Evolutionary conservation across 2,329 filamentous ascomycete species (phyloP), one percentile per base, ranked within the genome.

Genomic region (Monosporascus sp.): DNA sequence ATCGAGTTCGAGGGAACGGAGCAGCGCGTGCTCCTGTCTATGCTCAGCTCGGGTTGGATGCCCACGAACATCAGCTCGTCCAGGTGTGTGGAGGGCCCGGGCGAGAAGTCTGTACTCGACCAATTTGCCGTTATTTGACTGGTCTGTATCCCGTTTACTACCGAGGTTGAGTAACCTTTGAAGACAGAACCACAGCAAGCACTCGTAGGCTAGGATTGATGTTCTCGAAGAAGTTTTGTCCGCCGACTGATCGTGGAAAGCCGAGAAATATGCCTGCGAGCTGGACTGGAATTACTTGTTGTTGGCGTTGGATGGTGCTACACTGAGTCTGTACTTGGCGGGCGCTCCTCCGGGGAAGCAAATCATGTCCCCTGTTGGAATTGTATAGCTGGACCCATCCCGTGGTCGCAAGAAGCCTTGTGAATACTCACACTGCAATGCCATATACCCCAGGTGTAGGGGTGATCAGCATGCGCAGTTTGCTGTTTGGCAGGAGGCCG

Each of bases 181-280:
- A 20, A 73, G 61, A 48, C 72, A 73, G 51, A 72, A 70, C 71
- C 70, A 74, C 1, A 73, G 46, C 0, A 64, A 63, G 43, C 71
- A 73, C 49, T 70, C 63, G n/a, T 61, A 58, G 4, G 63, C 71
- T 11, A 56, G 60, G 9, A 63, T 55, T 0, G 47, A 48, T 0
- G 61, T 63, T 40, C 56, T 53, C 4, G 48, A 53, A 16, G 55
- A 48, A 3, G 58, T 58, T n/a, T 65, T 66, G 9, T 54, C 62
- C 5, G 66, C 57, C 4, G 64, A 65, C 38, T 73, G 59, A 6
- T 71, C 58, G 41, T 73, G 71, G 49, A 73, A 73, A 1, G 64
- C 56, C 6, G 69, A 70, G 20, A 73, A 59, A n/a, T 67, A 66
- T 0, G 71, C 63, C 27, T 57, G 61, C 2, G 56, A 57, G n/a